Percentiles rank a stretch among this genome's conserved stretches.
These are phyloP conservation scores for Anisodus tanguticus DNA, from an alignment of 257 asterid genomes.

Conservation along the genomic window DNA sequence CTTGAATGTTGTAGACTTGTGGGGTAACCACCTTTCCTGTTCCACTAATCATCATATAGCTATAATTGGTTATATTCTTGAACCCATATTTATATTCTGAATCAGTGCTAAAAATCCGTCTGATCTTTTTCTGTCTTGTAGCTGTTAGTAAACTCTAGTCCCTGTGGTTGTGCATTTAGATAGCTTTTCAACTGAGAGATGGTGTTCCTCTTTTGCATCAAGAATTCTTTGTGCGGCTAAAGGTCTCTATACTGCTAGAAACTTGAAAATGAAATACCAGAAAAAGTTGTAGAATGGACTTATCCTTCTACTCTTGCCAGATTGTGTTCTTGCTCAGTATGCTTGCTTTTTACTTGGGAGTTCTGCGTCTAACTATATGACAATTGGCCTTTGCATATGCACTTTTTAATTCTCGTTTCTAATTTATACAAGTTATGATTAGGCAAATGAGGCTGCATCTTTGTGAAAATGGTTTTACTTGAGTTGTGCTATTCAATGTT, in stretches of 20 bases:
- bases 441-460: background rate
- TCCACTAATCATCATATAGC: background rate
- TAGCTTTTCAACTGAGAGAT: conserved; percentile 17
- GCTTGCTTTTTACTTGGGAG: background rate
- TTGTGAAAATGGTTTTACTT: conserved; percentile 14
- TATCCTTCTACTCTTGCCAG: background rate
- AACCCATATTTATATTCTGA: background rate
- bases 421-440: background rate
- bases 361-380: background rate
- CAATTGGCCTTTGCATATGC: background rate
- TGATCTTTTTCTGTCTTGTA: background rate
- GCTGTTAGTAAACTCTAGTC: background rate
- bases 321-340: background rate
- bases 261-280: background rate
- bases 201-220: background rate
- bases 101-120: background rate
- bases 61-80: background rate
- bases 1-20: background rate
- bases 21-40: background rate
- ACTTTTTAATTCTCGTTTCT: background rate
- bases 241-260: conserved; percentile 8
- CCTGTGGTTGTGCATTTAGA: background rate
- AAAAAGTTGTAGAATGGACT: background rate
- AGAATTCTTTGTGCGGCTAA: background rate
- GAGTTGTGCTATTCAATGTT: background rate